Conservation (phyloP, 306 rosid genomes). For the Quercus mongolica region DNA sequence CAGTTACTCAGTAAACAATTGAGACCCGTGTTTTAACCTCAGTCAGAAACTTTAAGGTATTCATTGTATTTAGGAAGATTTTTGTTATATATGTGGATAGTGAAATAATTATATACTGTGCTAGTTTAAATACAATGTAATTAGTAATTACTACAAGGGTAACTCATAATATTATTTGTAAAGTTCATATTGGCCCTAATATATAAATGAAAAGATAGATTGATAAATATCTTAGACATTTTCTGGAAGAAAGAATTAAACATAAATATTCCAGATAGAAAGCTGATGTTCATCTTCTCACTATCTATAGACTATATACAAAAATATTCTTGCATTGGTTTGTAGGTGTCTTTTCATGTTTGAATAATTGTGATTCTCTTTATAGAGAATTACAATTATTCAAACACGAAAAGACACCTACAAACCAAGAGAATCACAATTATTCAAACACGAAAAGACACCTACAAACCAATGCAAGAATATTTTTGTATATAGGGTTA, state of each 20-base stretch:
- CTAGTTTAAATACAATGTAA: background rate
- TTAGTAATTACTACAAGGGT: background rate
- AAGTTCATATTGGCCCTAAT: background rate
- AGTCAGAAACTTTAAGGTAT: too few species aligned
- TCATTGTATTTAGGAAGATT: background rate
- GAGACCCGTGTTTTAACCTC: too few species aligned
- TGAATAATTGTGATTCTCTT: background rate
- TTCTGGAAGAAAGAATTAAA: background rate
- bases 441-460: too few species aligned
- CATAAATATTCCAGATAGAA: background rate
- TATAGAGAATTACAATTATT: too few species aligned
- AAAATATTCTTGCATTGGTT: background rate
- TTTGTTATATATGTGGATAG: background rate
- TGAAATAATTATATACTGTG: background rate
- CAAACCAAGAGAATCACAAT: too few species aligned
- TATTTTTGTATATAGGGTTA: too few species aligned
- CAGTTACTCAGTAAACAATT: background rate
- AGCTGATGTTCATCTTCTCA: background rate
- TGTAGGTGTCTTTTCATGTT: background rate
- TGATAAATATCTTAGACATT: background rate
- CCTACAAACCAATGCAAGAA: too few species aligned
- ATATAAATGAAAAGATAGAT: background rate
- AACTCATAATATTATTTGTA: background rate
- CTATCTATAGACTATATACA: background rate
- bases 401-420: too few species aligned